Conservation (phyloP, 257 asterid genomes). For the Fraxinus pennsylvanica region DNA sequence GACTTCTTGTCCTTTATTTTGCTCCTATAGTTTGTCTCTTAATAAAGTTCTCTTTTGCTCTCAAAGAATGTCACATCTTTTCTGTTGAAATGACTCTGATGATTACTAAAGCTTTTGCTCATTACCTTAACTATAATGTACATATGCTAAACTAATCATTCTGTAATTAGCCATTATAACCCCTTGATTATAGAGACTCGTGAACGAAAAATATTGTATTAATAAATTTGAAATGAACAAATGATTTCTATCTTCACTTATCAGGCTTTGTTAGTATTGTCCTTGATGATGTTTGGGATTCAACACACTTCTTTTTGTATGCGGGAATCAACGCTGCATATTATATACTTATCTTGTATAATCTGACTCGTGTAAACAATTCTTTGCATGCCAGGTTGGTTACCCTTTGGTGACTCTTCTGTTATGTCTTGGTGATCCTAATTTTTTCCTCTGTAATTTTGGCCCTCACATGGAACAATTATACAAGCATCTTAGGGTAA, state of each 20-base stretch:
- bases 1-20: background rate
- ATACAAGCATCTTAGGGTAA: constrained; percentile 91
- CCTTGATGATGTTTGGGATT: constrained; percentile 18
- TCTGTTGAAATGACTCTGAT: background rate
- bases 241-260: constrained; percentile 10
- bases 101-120: background rate
- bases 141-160: background rate
- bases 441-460: constrained; percentile 75
- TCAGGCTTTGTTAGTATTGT: constrained; percentile 22
- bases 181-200: background rate
- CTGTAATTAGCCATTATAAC: constrained; percentile 6
- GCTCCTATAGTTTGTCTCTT: background rate
- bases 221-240: background rate
- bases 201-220: background rate
- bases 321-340: background rate
- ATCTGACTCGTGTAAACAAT: constrained; percentile 23
- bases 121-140: background rate
- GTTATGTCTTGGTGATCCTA: constrained; percentile 96
- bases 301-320: background rate
- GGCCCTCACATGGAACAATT: constrained; percentile 97
- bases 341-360: constrained; percentile 19
- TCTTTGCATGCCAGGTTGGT: constrained; percentile 66
- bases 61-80: background rate
- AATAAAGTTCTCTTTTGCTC: background rate
- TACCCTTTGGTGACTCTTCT: constrained; percentile 98